These are phyloP conservation scores for Thermothelomyces thermophilus DNA, from an alignment of 2,329 filamentous ascomycete genomes.

Conservation along the genomic window DNA sequence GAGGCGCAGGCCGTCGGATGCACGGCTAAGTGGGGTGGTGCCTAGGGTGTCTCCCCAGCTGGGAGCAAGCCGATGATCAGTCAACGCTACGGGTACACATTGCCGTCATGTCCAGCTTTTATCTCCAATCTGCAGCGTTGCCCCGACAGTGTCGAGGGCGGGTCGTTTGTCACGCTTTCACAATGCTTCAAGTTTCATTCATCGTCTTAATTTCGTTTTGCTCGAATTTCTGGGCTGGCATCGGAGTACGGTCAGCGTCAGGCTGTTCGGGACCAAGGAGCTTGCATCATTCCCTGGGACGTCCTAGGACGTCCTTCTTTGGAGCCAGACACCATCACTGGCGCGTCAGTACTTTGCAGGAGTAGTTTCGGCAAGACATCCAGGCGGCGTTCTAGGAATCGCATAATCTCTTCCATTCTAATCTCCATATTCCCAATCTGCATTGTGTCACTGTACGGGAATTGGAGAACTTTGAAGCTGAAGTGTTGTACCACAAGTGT, in stretches of 20 bases:
- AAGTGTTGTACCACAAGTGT: neutral
- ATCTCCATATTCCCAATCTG: neutral
- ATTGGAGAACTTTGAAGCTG: too few species aligned
- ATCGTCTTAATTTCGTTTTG: neutral
- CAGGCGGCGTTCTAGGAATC: neutral
- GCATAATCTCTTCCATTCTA: neutral
- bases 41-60: neutral
- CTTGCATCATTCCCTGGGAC: neutral
- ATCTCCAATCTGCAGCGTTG: neutral
- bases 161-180: neutral
- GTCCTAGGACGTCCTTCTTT: neutral
- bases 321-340: neutral
- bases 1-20: neutral
- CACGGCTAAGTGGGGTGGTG: neutral
- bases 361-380: conserved; percentile 2
- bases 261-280: neutral
- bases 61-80: neutral
- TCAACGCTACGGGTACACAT: too few species aligned
- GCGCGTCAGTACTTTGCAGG: neutral
- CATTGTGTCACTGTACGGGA: neutral
- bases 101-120: neutral
- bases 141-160: conserved; percentile 19
- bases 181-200: neutral
- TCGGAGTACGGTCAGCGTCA: neutral
- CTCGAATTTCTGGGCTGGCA: neutral